Evolutionary conservation across 176 grass and related monocot genomes (phyloP).

Genomic region (Oryza rufipogon): DNA sequence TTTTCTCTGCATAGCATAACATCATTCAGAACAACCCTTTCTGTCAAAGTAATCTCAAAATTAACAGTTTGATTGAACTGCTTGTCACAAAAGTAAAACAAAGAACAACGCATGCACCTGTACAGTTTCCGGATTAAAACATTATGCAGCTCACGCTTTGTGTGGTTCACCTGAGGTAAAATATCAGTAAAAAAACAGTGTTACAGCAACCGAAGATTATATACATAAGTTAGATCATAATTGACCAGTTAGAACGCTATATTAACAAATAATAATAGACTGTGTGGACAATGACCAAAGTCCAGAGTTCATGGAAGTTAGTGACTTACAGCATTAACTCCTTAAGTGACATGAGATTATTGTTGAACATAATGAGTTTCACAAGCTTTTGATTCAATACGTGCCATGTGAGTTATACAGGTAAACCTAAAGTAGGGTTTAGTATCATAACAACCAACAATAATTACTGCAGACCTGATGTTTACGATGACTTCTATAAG

Average conservation of each 20-base stretch:
- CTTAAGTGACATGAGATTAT: slow-evolving; percentile 5
- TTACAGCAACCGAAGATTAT: not conserved
- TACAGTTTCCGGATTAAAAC: slow-evolving; percentile 89
- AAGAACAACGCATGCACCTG: slow-evolving; percentile 51
- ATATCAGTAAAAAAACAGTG: slow-evolving; percentile 35
- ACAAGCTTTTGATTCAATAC: not conserved
- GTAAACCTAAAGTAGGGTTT: not conserved
- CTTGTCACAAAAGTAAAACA: slow-evolving; percentile 27
- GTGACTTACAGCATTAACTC: not conserved
- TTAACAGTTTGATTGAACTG: not conserved
- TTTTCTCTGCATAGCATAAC: slow-evolving; percentile 60
- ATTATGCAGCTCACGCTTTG: slow-evolving; percentile 90
- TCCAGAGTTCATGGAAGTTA: not conserved
- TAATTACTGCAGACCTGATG: slow-evolving; percentile 15
- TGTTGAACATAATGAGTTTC: not conserved
- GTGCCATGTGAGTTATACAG: not conserved
- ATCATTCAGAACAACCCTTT: slow-evolving; percentile 18
- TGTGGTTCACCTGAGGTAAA: slow-evolving; percentile 81
- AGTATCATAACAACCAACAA: slow-evolving; percentile 1
- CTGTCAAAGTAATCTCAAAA: not conserved
- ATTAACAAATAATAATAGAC: not conserved
- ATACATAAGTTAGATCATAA: no score
- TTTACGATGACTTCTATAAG: not conserved
- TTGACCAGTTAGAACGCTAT: not conserved
- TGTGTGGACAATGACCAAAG: slow-evolving; percentile 9